Evolutionary conservation across 2,329 filamentous ascomycete genomes (phyloP), one percentile per base, ranked within the genome.

Genomic region (Colletotrichum sp.): DNA sequence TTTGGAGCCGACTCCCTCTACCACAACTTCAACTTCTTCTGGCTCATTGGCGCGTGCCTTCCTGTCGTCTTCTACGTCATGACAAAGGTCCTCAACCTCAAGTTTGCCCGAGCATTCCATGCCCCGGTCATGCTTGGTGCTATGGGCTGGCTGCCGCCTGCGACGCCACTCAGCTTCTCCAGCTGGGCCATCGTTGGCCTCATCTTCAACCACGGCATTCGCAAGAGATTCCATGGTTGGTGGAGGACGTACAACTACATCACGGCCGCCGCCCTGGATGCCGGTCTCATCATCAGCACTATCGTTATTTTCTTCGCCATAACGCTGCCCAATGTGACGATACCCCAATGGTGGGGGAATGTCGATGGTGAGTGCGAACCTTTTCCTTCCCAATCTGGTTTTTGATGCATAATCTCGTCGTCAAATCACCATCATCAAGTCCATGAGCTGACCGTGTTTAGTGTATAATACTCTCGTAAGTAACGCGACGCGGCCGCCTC

Each of bases 81-180:
- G 12, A 79, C 87, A 6, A 79, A 77, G 68, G 72, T 76, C n/a
- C 75, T 79, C n/a, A 77, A 79, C n/a, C 57, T 78, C 26, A 67
- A 65, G 80, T 83, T 84, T 3, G 84, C 88, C 49, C 86, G 88
- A 36, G 91, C 89, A 79, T 82, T 93, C 68, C 89, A 87, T 77
- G 89, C 88, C 0, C 91, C 91, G 0, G 85, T 92, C 39, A 88
- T 93, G 79, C 90, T 92, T 72, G 90, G 89, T 16, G 90, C 89
- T 15, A 86, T 88, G 44, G 85, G 84, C 13, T 83, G 88, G 72
- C 87, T 92, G 15, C 92, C 91, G 2, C 91, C 91, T 0, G 92
- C 92, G 0, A 92, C 91, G 0, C 89, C 90, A 0, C 84, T 92
- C 30, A 92, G 88, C 78, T 93, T 92, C 79, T 88, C 89, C 13